phyloP scores from a whole-genome alignment of 2,329 filamentous ascomycete species.

The Trichoderma atrobrunneum region DNA sequence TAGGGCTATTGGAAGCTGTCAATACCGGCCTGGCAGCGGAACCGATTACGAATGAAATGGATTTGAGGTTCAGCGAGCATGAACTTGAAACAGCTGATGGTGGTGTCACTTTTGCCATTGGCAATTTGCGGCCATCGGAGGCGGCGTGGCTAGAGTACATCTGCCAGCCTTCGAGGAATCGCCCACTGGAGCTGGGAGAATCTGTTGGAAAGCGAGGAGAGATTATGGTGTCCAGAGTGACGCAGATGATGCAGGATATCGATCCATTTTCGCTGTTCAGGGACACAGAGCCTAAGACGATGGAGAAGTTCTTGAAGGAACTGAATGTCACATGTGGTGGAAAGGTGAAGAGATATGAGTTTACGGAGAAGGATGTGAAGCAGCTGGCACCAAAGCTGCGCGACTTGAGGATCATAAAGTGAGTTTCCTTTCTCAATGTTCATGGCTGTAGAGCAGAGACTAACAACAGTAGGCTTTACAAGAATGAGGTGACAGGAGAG shows the following conservation, averaged over 20 bases:
- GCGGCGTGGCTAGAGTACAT: constrained; percentile 27
- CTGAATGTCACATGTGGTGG: constrained; percentile 27
- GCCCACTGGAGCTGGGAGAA: neutral
- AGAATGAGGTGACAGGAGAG: neutral
- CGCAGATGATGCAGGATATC: constrained; percentile 26
- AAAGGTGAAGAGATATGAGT: constrained; percentile 24
- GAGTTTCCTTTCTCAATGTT: neutral
- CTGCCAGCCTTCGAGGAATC: constrained; percentile 20
- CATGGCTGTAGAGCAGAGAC: neutral
- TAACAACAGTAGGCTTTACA: constrained; percentile 2
- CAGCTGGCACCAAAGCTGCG: constrained; percentile 11
- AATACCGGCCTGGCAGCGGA: constrained; percentile 17
- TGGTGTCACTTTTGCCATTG: neutral
- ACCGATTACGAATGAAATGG: neutral
- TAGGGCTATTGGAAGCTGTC: constrained; percentile 13
- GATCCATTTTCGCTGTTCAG: constrained; percentile 22
- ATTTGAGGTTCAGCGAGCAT: constrained; percentile 21
- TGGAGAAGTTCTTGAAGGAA: constrained; percentile 25
- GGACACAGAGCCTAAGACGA: constrained; percentile 19
- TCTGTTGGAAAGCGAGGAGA: constrained; percentile 7
- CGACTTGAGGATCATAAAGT: constrained; percentile 9
- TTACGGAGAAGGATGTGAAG: constrained; percentile 25
- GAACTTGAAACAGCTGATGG: constrained; percentile 3
- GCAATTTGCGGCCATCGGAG: constrained; percentile 26
- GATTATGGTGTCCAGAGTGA: constrained; percentile 26